Evolutionary conservation across 768 basidiomycete genomes (phyloP), one percentile per base, ranked within the genome.

Genomic region (Auriscalpium microsporum): DNA sequence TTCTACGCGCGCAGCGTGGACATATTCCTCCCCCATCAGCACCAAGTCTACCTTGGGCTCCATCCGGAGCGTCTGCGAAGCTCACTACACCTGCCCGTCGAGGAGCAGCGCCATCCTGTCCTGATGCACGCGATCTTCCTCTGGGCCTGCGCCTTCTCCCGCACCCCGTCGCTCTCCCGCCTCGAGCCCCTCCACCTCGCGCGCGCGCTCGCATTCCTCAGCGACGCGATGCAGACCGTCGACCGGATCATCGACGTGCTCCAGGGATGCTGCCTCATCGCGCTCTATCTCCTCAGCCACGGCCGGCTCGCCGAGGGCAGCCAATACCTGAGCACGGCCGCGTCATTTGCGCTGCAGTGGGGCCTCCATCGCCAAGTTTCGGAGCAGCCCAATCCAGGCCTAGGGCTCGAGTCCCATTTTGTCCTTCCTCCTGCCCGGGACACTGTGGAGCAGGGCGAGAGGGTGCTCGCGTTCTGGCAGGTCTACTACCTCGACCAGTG

Each of bases 111-210:
- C 17, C 89, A 91, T 63, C 83, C 89, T 9, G 81, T 78, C 53
- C 76, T 92, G 13, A 81, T 90, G 76, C 87, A 90, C 64, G 78
- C 87, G 58, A 84, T 90, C 64, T 91, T 83, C 65, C 79, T 90
- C 8, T 90, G 88, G 84, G 84, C 87, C 2, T 90, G 87, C 67
- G 87, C 85, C 65, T 76, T 90, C 42, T 87, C 89, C 10, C 77
- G 86, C 19, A 83, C 87, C 8, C 84, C 81, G 40, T 76, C 81
- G 6, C 73, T 90, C 11, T 80, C 79, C 61, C 80, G 83, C 51
- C 84, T 89, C 64, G 87, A 91, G 69, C 75, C 80, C 14, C 79
- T 83, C 58, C 91, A 87, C 64, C 81, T 91, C 54, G 72, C 70
- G 10, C 78, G 80, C 37, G 73, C 86, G 2, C 78, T 87, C 14